phyloP scores from a whole-genome alignment of 371 early-diverging fungal species.

The Mortierella sp. region DNA sequence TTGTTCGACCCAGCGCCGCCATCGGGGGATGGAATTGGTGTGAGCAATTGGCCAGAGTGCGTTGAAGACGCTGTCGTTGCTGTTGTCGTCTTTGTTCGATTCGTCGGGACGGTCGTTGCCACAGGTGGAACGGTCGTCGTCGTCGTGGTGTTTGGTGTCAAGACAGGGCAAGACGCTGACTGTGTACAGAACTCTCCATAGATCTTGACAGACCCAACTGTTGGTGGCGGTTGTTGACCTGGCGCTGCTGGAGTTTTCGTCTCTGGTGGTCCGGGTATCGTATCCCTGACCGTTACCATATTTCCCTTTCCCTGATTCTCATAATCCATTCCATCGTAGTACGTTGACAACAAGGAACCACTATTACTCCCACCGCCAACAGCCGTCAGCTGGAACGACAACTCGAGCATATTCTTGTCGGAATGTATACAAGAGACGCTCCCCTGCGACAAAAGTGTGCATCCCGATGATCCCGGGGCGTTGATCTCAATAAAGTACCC shows the following conservation, averaged over 20 bases:
- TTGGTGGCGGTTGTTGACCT: neutral
- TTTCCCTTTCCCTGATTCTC: neutral
- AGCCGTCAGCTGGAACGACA: neutral
- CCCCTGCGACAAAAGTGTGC: neutral
- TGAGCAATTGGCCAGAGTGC: neutral
- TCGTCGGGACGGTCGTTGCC: neutral
- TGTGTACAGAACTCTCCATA: constrained; percentile 1
- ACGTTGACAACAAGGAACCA: neutral
- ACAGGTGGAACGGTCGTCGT: neutral
- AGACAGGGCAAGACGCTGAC: neutral
- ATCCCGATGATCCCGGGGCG: neutral
- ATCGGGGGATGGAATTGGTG: neutral
- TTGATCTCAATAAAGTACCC: neutral
- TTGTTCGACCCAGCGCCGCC: neutral
- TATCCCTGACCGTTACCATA: neutral
- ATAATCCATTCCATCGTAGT: neutral
- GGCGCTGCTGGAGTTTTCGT: neutral
- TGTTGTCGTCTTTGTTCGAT: neutral
- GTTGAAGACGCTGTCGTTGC: neutral
- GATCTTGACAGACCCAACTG: neutral
- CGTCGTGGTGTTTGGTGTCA: neutral
- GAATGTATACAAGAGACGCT: neutral
- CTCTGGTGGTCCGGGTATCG: neutral
- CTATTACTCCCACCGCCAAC: neutral
- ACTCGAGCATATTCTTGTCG: neutral